Evolutionary conservation across 345 rosid genomes (phyloP).

Genomic region (Orychophragmus violaceus): DNA sequence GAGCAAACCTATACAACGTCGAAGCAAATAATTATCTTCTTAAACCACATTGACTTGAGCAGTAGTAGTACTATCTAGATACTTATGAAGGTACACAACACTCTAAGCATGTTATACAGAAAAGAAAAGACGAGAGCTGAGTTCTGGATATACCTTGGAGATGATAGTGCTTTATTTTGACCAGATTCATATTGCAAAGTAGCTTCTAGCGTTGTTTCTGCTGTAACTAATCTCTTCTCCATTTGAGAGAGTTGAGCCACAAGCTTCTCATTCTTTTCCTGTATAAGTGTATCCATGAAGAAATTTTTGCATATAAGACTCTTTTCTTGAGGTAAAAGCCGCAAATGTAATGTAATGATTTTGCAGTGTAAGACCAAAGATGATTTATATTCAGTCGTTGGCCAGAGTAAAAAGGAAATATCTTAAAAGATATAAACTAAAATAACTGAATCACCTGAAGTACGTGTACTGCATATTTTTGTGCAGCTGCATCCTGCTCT

Average conservation of each 20-base stretch:
- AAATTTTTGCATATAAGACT: background rate
- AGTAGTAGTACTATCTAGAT: background rate
- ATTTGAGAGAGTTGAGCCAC: conserved; percentile 53
- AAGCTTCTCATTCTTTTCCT: conserved; percentile 91
- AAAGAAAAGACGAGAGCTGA: background rate
- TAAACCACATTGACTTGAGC: conserved; percentile 10
- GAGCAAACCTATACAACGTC: conserved; percentile 36
- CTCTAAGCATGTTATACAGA: background rate
- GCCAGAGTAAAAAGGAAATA: background rate
- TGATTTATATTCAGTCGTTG: background rate
- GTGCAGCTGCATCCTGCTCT: conserved; percentile 76
- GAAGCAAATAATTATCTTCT: background rate
- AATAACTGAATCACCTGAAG: conserved; percentile 55
- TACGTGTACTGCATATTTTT: conserved; percentile 46
- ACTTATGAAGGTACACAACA: background rate
- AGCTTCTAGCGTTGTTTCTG: conserved; percentile 89
- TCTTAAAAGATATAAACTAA: background rate
- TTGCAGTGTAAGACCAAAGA: background rate
- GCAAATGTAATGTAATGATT: background rate
- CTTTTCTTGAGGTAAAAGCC: background rate
- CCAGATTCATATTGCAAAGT: conserved; percentile 76
- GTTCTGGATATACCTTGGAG: conserved; percentile 38
- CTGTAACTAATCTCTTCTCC: conserved; percentile 85
- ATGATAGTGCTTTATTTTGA: conserved; percentile 57
- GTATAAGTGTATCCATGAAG: conserved; percentile 23